Percentiles rank a stretch among this genome's conserved stretches.
Conservation (phyloP, 202 grass and related monocot species). For the Panicum virgatum region DNA sequence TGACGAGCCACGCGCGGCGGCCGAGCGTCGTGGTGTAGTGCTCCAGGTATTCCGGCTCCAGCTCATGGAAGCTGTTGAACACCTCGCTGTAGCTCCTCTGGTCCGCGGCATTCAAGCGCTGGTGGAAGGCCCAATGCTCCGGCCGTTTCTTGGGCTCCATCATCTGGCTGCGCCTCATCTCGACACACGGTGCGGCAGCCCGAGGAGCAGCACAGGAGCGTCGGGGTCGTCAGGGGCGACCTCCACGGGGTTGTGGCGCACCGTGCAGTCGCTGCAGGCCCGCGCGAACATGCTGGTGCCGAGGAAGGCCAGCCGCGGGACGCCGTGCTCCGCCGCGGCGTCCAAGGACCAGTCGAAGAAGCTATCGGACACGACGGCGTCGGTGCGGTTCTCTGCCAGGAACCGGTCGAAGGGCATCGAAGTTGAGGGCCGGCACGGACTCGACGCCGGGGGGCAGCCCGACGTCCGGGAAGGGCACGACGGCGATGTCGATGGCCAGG, state of each 20-base stretch:
- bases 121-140: background rate
- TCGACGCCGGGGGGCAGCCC: conserved; percentile 53
- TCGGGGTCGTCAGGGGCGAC: conserved; percentile 30
- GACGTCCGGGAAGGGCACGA: conserved; percentile 46
- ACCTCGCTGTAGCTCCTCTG: conserved; percentile 56
- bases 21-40: conserved; percentile 39
- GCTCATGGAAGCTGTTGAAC: conserved; percentile 61
- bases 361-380: conserved; percentile 53
- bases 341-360: conserved; percentile 55
- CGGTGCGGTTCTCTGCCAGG: conserved; percentile 31
- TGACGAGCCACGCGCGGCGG: conserved; percentile 52
- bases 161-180: conserved; percentile 52
- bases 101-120: conserved; percentile 24
- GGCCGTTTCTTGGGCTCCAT: conserved; percentile 24
- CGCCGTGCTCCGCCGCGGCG: conserved; percentile 39
- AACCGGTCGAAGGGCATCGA: conserved; percentile 50
- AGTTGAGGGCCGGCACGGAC: conserved; percentile 7
- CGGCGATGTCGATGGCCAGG: conserved; percentile 29
- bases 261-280: conserved; percentile 10
- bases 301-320: conserved; percentile 58
- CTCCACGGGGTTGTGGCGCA: conserved; percentile 30
- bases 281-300: conserved; percentile 54
- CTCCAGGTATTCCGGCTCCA: conserved; percentile 57
- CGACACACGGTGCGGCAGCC: conserved; percentile 57
- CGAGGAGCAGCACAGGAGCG: conserved; percentile 29